Evolutionary conservation across 2,329 filamentous ascomycete species (phyloP), one percentile per base, ranked within the genome.

Genomic region (Trichophyton simii): DNA sequence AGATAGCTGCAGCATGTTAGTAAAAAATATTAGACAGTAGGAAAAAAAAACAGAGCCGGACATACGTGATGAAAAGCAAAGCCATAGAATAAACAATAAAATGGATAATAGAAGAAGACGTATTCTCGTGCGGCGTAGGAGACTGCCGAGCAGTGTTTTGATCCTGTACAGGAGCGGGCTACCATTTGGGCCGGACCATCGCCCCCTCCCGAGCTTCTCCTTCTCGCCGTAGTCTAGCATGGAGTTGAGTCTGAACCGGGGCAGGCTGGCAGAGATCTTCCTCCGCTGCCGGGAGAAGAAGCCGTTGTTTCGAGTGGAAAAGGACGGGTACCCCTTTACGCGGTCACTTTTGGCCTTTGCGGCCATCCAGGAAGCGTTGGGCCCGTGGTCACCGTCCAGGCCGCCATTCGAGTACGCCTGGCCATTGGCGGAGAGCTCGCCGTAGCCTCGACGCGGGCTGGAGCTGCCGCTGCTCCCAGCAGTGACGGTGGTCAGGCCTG

Each of bases 201-300:
- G 80, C 28, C 84, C 83, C 63, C 83, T 80, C 22, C 80, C 82
- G 25, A 83, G 72, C 76, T 91, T 94, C 69, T 95, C 89, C 73
- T 92, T 95, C 67, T 91, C 88, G 34, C 81, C 81, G 71, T 87
- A 87, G 62, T 81, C 78, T 38, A 58, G 38, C 64, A 61, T 72
- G 71, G 67, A 66, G 62, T 66, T 67, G 57, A 80, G 75, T 65
- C 83, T 81, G 72, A 94, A 92, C 25, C 83, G 82, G 6, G 91
- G 90, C 63, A 96, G 76, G 65, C 85, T 89, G 67, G 84, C 87
- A 3, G 89, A 94, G 68, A 96, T 81, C 66, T 83, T 86, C 66
- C 89, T 86, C 76, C 89, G 89, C 73, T 95, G 89, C 65, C 89
- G 84, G 62, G 84, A 86, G 74, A 96, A 92, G 80, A 95, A 95